These are phyloP conservation scores for Plasmodium chabaudi DNA, from an alignment of 169 alveolate genomes.

Conservation along the genomic window DNA sequence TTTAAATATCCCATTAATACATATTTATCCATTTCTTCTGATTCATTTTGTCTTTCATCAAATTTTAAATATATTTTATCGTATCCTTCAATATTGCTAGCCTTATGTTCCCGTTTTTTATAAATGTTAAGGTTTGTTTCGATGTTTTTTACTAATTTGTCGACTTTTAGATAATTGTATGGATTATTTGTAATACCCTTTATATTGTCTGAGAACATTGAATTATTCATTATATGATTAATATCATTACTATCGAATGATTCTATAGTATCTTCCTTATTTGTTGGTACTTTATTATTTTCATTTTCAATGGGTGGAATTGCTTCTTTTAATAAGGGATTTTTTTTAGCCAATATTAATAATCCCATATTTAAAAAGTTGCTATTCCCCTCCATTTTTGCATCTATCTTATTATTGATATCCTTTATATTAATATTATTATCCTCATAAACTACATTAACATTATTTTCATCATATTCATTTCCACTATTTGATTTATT, in stretches of 20 bases:
- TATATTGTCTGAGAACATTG: not conserved
- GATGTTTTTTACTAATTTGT: slow-evolving; percentile 6
- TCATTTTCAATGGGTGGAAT: not conserved
- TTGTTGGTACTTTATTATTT: not conserved
- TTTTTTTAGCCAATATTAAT: slow-evolving; percentile 26
- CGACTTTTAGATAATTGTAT: not conserved
- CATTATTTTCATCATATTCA: slow-evolving; percentile 29
- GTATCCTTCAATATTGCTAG: slow-evolving; percentile 4
- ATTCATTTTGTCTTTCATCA: slow-evolving; percentile 6
- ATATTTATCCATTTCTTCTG: slow-evolving; percentile 5
- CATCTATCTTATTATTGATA: slow-evolving; percentile 17
- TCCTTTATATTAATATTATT: slow-evolving; percentile 27
- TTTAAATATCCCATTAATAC: slow-evolving; percentile 48
- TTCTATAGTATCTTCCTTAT: not conserved
- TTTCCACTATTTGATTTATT: slow-evolving; percentile 11
- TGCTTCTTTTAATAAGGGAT: not conserved
- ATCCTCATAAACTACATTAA: slow-evolving; percentile 40
- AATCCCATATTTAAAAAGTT: slow-evolving; percentile 68
- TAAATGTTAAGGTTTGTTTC: slow-evolving; percentile 1
- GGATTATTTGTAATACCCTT: not conserved
- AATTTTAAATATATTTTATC: slow-evolving; percentile 57
- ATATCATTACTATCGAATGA: not conserved
- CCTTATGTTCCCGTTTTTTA: not conserved
- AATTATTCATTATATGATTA: not conserved
- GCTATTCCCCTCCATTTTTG: slow-evolving; percentile 16